Percentiles rank a stretch among this genome's conserved stretches.
Conservation (phyloP, 371 early-diverging fungal species). For the Neoconidiobolus thromboides region DNA sequence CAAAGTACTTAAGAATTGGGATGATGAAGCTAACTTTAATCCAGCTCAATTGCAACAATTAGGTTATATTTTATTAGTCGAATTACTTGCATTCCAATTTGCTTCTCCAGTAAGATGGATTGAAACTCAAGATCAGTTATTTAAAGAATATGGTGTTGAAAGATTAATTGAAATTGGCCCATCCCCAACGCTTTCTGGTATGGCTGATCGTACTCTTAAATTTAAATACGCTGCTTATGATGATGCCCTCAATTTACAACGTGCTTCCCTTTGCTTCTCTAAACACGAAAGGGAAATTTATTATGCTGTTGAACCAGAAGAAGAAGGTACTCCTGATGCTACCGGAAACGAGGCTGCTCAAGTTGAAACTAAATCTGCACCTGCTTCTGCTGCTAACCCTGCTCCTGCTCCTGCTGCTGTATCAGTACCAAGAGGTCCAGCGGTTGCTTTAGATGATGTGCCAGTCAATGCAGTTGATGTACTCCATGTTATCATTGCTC, state of each 20-base stretch:
- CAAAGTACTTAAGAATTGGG: constrained; percentile 69
- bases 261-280: constrained; percentile 66
- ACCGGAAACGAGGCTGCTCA: constrained; percentile 14
- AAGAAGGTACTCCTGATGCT: constrained; percentile 21
- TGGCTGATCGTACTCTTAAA: constrained; percentile 87
- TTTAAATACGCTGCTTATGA: constrained; percentile 91
- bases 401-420: constrained; percentile 26
- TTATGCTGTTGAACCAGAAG: constrained; percentile 64
- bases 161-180: constrained; percentile 88
- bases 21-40: constrained; percentile 38
- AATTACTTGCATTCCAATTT: constrained; percentile 86
- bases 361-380: constrained; percentile 10
- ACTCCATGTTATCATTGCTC: constrained; percentile 63
- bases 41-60: constrained; percentile 68
- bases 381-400: constrained; percentile 23
- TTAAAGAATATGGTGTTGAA: constrained; percentile 59
- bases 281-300: constrained; percentile 69
- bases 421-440: constrained; percentile 30
- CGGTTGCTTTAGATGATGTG: constrained; percentile 36
- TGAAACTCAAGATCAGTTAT: constrained; percentile 87
- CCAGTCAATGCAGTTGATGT: constrained; percentile 61
- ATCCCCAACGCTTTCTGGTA: constrained; percentile 68
- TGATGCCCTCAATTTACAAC: constrained; percentile 74
- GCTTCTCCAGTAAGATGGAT: constrained; percentile 92
- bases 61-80: constrained; percentile 71